These are phyloP conservation scores for Phialophora tarda DNA, from an alignment of 2,329 filamentous ascomycete species.

Conservation along the genomic window DNA sequence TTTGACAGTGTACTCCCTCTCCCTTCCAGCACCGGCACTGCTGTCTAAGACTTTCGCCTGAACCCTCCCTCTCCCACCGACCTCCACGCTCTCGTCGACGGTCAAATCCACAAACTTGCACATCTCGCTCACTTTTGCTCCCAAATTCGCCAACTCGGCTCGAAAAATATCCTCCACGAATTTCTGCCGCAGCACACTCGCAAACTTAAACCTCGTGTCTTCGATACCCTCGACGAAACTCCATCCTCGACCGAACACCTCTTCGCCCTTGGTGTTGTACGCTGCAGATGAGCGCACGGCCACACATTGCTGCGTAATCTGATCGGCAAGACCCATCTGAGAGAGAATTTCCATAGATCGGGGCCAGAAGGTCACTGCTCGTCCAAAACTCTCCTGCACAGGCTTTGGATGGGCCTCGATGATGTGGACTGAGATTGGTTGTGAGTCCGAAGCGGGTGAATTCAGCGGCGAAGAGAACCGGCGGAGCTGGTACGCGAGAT, in stretches of 20 bases:
- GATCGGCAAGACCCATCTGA: slow-evolving; percentile 57
- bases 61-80: slow-evolving; percentile 36
- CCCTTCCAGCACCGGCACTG: slow-evolving; percentile 36
- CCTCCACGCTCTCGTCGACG: slow-evolving; percentile 45
- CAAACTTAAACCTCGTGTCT: slow-evolving; percentile 59
- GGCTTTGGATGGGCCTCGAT: slow-evolving; percentile 58
- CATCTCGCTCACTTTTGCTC: slow-evolving; percentile 46
- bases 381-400: slow-evolving; percentile 58
- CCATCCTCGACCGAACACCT: slow-evolving; percentile 56
- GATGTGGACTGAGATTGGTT: slow-evolving; percentile 50
- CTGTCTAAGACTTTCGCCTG: slow-evolving; percentile 42
- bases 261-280: slow-evolving; percentile 55
- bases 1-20: slow-evolving; percentile 41
- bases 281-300: slow-evolving; percentile 57
- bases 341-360: slow-evolving; percentile 60
- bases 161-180: slow-evolving; percentile 62
- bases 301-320: slow-evolving; percentile 60
- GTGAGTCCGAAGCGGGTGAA: neutral
- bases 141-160: slow-evolving; percentile 46
- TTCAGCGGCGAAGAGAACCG: slow-evolving; percentile 41
- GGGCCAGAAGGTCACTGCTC: slow-evolving; percentile 61
- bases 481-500: slow-evolving; percentile 35
- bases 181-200: slow-evolving; percentile 61
- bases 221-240: slow-evolving; percentile 61
- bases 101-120: slow-evolving; percentile 48